These are phyloP conservation scores for Sporobolomyces phaffii DNA, from an alignment of 768 basidiomycete genomes.

Conservation along the genomic window DNA sequence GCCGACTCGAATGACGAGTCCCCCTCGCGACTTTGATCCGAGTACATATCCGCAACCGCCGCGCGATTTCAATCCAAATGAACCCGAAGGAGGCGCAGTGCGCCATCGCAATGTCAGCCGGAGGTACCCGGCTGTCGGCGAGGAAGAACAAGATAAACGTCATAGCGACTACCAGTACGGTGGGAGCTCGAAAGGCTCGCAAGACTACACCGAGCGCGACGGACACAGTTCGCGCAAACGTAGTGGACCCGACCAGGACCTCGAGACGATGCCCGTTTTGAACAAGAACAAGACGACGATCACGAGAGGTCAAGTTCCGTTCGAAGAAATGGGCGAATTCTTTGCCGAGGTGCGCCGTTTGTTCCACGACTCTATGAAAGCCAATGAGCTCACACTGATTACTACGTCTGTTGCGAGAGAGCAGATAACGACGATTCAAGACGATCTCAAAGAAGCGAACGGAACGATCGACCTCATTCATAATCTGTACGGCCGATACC, in stretches of 20 bases:
- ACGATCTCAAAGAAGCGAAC: constrained; percentile 11
- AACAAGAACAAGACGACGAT: neutral
- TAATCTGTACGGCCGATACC: constrained; percentile 40
- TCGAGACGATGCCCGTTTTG: neutral
- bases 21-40: neutral
- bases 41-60: neutral
- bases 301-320: constrained; percentile 10
- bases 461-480: constrained; percentile 32
- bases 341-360: constrained; percentile 16
- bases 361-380: no score
- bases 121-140: neutral
- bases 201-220: neutral
- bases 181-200: constrained; percentile 18
- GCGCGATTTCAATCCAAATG: constrained; percentile 27
- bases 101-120: constrained; percentile 5
- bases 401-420: neutral
- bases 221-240: neutral
- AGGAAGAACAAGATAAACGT: constrained; percentile 2
- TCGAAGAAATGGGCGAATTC: constrained; percentile 30
- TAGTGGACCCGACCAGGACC: neutral
- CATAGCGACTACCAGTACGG: constrained; percentile 12
- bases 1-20: neutral
- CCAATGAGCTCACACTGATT: neutral
- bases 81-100: neutral
- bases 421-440: constrained; percentile 26